These are phyloP conservation scores for Taiozyma sp. DNA, from an alignment of 1,139 yeast species.

Conservation along the genomic window DNA sequence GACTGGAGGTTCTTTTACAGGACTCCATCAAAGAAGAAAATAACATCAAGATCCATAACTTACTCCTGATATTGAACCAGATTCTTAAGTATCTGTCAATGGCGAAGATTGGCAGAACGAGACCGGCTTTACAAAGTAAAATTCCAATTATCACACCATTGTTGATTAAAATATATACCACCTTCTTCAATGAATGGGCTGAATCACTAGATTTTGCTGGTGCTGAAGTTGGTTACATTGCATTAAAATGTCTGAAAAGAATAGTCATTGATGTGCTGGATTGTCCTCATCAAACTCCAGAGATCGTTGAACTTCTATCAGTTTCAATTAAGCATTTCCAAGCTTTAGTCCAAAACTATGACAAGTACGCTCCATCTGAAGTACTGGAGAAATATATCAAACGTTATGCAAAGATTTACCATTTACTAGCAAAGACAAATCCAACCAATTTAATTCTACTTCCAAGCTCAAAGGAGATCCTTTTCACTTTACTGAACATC, in stretches of 20 bases:
- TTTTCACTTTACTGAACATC: slow-evolving; percentile 53
- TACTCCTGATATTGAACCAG: slow-evolving; percentile 67
- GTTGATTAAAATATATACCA: slow-evolving; percentile 53
- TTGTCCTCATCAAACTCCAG: slow-evolving; percentile 47
- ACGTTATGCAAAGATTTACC: slow-evolving; percentile 73
- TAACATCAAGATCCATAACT: slow-evolving; percentile 52
- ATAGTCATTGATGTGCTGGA: slow-evolving; percentile 76
- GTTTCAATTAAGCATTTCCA: slow-evolving; percentile 58
- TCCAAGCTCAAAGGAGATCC: slow-evolving; percentile 57
- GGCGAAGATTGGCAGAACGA: slow-evolving; percentile 78
- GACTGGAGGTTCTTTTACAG: slow-evolving; percentile 46
- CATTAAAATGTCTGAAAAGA: slow-evolving; percentile 71
- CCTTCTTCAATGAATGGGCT: slow-evolving; percentile 63
- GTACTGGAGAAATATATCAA: slow-evolving; percentile 66
- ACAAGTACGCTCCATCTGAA: slow-evolving; percentile 46
- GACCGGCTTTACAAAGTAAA: slow-evolving; percentile 73
- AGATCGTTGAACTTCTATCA: slow-evolving; percentile 56
- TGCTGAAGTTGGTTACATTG: slow-evolving; percentile 66
- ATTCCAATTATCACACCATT: slow-evolving; percentile 59
- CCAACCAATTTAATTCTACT: slow-evolving; percentile 71
- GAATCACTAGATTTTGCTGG: slow-evolving; percentile 30
- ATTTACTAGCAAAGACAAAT: slow-evolving; percentile 48
- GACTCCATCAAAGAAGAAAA: slow-evolving; percentile 37
- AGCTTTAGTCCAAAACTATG: slow-evolving; percentile 49
- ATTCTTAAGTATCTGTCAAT: slow-evolving; percentile 67